These are phyloP conservation scores for Dendryphion nanum DNA, from an alignment of 2,329 filamentous ascomycete genomes.

Conservation along the genomic window DNA sequence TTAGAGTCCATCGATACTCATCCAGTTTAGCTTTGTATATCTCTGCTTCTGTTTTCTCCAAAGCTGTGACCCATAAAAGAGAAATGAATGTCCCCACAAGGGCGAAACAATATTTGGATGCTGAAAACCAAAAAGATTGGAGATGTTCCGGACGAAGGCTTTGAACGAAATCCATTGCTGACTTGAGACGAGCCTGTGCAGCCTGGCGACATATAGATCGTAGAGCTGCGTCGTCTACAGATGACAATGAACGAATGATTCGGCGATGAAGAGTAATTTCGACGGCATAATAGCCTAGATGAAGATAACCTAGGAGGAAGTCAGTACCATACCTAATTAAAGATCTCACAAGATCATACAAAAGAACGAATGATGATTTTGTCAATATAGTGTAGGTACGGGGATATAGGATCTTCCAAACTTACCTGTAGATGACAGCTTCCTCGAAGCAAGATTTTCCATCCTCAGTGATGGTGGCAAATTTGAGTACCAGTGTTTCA, in stretches of 20 bases:
- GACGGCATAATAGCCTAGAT: slow-evolving; percentile 47
- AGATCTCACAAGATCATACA: too few species aligned
- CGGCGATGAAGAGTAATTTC: slow-evolving; percentile 48
- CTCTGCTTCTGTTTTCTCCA: slow-evolving; percentile 31
- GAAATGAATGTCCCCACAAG: slow-evolving; percentile 45
- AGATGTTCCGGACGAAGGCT: slow-evolving; percentile 46
- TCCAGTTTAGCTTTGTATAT: slow-evolving; percentile 39
- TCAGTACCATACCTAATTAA: too few species aligned
- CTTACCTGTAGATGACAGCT: slow-evolving; percentile 29
- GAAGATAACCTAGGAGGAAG: slow-evolving; percentile 46
- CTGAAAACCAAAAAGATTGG: slow-evolving; percentile 49
- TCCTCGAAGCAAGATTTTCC: slow-evolving; percentile 40
- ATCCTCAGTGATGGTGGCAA: slow-evolving; percentile 51
- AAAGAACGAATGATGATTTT: too few species aligned
- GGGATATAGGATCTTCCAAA: background rate
- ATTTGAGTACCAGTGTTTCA: slow-evolving; percentile 53
- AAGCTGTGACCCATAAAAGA: slow-evolving; percentile 38
- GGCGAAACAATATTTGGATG: slow-evolving; percentile 43
- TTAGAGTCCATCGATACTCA: slow-evolving; percentile 44
- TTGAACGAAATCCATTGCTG: slow-evolving; percentile 47
- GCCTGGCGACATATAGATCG: slow-evolving; percentile 42
- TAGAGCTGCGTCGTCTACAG: slow-evolving; percentile 29
- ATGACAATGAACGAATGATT: slow-evolving; percentile 37
- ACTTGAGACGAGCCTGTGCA: slow-evolving; percentile 43
- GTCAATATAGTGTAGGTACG: too few species aligned